Evolutionary conservation across 495 filamentous ascomycete species (phyloP).

Genomic region (Penicillium arizonense): DNA sequence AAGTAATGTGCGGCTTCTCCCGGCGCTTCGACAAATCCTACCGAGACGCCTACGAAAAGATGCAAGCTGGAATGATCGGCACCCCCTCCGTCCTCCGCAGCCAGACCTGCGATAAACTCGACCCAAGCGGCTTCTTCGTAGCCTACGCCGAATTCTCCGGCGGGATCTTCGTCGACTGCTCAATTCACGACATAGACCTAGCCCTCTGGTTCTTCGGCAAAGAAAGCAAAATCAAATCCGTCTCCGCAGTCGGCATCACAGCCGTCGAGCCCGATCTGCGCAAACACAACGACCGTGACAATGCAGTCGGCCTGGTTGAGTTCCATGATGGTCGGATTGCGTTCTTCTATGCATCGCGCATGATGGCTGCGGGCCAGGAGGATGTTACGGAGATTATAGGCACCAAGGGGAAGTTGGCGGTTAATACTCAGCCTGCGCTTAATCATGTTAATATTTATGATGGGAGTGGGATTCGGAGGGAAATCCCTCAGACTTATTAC

Average conservation of each 20-base stretch:
- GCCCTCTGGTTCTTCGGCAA: conserved; percentile 57
- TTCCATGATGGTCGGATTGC: conserved; percentile 61
- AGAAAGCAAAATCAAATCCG: conserved; percentile 47
- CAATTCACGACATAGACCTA: conserved; percentile 59
- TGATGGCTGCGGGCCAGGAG: conserved; percentile 65
- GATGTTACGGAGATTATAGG: conserved; percentile 65
- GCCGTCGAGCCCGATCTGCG: conserved; percentile 60
- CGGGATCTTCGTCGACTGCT: conserved; percentile 62
- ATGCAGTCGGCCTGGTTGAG: conserved; percentile 62
- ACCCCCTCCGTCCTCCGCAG: conserved; percentile 50
- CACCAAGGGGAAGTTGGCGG: conserved; percentile 56
- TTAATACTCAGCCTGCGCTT: conserved; percentile 52
- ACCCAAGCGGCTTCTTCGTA: conserved; percentile 56
- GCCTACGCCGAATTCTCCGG: conserved; percentile 54
- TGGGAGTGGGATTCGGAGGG: conserved; percentile 45
- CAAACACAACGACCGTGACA: conserved; percentile 60
- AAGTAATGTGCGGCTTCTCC: conserved; percentile 61
- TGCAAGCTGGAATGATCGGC: conserved; percentile 48
- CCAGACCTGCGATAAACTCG: conserved; percentile 58
- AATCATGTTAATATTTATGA: conserved; percentile 55
- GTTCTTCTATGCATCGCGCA: conserved; percentile 57
- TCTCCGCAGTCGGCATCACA: conserved; percentile 54
- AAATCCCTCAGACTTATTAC: conserved; percentile 59
- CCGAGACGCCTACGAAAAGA: conserved; percentile 48
- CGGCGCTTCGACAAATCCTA: conserved; percentile 58